Conservation (phyloP, 495 filamentous ascomycete genomes). For the Ramalina intermedia region DNA sequence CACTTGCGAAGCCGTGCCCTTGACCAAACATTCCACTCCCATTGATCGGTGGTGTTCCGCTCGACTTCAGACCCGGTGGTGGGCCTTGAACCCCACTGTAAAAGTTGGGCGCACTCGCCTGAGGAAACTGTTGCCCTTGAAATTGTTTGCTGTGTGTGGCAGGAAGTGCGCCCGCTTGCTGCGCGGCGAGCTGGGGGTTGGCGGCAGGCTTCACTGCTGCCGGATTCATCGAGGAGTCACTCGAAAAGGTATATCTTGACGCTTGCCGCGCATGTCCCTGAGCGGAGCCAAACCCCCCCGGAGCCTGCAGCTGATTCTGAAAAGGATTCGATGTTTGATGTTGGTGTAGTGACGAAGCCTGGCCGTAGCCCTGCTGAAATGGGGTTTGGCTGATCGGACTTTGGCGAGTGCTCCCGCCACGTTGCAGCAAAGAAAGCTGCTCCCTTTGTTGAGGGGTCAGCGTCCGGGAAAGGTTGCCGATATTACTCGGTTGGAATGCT, state of each 20-base stretch:
- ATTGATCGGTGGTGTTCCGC: slow-evolving; percentile 75
- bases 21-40: slow-evolving; percentile 65
- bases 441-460: slow-evolving; percentile 74
- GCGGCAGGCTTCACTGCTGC: slow-evolving; percentile 69
- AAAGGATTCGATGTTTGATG: slow-evolving; percentile 40
- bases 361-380: slow-evolving; percentile 38
- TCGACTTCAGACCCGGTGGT: slow-evolving; percentile 88
- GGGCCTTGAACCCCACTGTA: slow-evolving; percentile 68
- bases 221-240: slow-evolving; percentile 49
- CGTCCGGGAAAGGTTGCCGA: slow-evolving; percentile 43
- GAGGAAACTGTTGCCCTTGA: slow-evolving; percentile 40
- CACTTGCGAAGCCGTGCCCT: slow-evolving; percentile 55
- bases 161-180: slow-evolving; percentile 84
- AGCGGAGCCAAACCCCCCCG: slow-evolving; percentile 30
- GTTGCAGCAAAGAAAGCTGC: slow-evolving; percentile 46
- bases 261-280: slow-evolving; percentile 75
- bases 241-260: slow-evolving; percentile 80
- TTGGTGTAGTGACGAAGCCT: slow-evolving; percentile 14
- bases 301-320: slow-evolving; percentile 36
- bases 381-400: slow-evolving; percentile 38
- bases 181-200: slow-evolving; percentile 74
- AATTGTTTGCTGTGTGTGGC: slow-evolving; percentile 43
- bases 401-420: slow-evolving; percentile 41
- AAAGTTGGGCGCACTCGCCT: slow-evolving; percentile 26
- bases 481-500: slow-evolving; percentile 36